A percentile compares a stretch with the other conserved stretches of the same genome.
These are phyloP conservation scores for Schizonepeta tenuifolia DNA, from an alignment of 257 asterid genomes.

Conservation along the genomic window DNA sequence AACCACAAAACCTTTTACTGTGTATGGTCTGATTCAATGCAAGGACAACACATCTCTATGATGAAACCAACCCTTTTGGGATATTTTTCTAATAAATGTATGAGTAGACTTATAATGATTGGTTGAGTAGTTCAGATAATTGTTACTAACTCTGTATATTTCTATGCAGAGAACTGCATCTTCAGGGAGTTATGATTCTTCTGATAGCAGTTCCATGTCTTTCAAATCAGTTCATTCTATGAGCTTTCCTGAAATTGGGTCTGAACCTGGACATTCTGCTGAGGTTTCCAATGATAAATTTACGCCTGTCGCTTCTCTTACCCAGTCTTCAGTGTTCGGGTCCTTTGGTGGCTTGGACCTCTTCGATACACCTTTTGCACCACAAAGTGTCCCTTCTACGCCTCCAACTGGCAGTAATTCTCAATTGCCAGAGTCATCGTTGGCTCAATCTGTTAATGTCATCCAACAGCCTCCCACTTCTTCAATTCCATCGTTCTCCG, in stretches of 20 bases:
- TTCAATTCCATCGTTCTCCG: constrained; percentile 42
- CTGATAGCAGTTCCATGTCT: constrained; percentile 55
- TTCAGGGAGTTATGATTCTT: constrained; percentile 68
- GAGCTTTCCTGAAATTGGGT: constrained; percentile 40
- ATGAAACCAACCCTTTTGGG: constrained; percentile 7
- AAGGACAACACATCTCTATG: not conserved
- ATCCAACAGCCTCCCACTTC: constrained; percentile 51
- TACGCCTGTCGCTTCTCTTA: constrained; percentile 44
- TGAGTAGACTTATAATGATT: not conserved
- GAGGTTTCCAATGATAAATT: constrained; percentile 40
- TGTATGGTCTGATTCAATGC: not conserved
- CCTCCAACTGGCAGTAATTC: constrained; percentile 40
- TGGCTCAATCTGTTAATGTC: constrained; percentile 42
- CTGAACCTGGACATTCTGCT: constrained; percentile 46
- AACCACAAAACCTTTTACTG: not conserved
- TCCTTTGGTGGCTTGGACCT: constrained; percentile 53
- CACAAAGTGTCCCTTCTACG: constrained; percentile 43
- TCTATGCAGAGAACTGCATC: constrained; percentile 66
- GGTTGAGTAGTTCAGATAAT: constrained; percentile 12
- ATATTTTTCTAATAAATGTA: not conserved
- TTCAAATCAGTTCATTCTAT: constrained; percentile 46
- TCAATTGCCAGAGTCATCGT: constrained; percentile 46
- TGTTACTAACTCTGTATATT: constrained; percentile 35
- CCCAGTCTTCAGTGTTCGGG: constrained; percentile 34
- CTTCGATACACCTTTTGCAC: constrained; percentile 49